These are phyloP conservation scores for Trichoderma hamatum DNA, from an alignment of 2,329 filamentous ascomycete species.

Conservation along the genomic window DNA sequence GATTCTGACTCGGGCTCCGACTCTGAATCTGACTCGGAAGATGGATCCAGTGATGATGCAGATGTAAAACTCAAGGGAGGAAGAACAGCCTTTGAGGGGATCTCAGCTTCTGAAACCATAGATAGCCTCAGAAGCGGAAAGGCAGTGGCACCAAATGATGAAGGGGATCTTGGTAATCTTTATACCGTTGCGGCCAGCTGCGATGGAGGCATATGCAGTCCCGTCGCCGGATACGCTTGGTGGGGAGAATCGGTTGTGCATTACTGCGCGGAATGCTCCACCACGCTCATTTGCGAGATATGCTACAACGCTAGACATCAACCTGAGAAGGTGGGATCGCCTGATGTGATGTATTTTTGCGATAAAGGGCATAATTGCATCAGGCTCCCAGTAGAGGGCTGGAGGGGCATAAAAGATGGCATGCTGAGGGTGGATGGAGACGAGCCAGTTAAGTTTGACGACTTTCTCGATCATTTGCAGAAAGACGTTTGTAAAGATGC, in stretches of 20 bases:
- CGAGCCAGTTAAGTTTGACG: constrained; percentile 28
- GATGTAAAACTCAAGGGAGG: not conserved
- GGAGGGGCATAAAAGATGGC: constrained; percentile 33
- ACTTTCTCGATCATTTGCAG: constrained; percentile 29
- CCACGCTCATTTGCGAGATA: constrained; percentile 31
- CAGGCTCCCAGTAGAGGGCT: constrained; percentile 32
- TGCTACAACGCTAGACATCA: constrained; percentile 29
- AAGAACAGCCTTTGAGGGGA: not conserved
- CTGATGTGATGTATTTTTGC: constrained; percentile 27
- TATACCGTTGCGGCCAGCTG: constrained; percentile 12
- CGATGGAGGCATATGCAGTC: constrained; percentile 29
- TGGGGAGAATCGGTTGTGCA: constrained; percentile 31
- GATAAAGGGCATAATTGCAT: constrained; percentile 32
- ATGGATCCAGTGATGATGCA: constrained; percentile 3
- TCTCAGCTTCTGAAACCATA: not conserved
- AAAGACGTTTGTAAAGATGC: constrained; percentile 29
- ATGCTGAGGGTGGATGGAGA: constrained; percentile 30
- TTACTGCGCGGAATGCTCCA: constrained; percentile 32
- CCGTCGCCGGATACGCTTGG: constrained; percentile 23
- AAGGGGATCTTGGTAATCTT: constrained; percentile 27
- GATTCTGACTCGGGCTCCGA: not conserved
- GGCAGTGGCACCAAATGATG: not conserved
- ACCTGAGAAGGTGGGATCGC: constrained; percentile 17
- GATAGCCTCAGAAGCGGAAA: not conserved
- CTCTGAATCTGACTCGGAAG: constrained; percentile 5